Conservation (phyloP, 352 stramenopile genomes). For the Phytophthora citrophthora region DNA sequence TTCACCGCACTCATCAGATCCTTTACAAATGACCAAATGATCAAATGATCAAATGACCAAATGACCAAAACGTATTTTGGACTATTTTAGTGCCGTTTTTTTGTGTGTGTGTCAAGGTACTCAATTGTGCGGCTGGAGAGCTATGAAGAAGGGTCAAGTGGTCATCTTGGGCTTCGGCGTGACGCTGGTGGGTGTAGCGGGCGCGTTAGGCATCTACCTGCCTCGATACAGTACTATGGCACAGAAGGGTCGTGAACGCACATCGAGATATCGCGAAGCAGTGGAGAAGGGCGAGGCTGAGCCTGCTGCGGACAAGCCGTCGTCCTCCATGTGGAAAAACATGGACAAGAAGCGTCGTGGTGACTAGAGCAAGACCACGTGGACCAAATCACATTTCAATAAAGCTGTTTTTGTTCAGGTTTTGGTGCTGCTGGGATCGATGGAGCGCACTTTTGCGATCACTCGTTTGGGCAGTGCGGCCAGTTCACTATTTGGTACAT, state of each 20-base stretch:
- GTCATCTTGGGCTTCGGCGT: conserved; percentile 42
- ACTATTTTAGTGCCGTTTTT: background rate
- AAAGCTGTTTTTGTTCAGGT: background rate
- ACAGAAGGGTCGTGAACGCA: conserved; percentile 45
- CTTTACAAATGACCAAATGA: conserved; percentile 1
- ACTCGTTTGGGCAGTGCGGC: conserved; percentile 45
- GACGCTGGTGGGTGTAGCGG: conserved; percentile 42
- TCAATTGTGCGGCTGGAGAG: background rate
- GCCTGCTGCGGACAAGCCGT: conserved; percentile 9
- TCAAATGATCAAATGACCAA: background rate
- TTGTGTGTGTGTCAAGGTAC: conserved; percentile 5
- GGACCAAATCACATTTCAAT: conserved; percentile 7
- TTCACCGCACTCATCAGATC: conserved; percentile 37
- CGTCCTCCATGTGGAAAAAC: conserved; percentile 61
- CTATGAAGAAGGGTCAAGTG: conserved; percentile 39
- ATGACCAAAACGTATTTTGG: background rate
- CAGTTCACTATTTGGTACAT: conserved; percentile 50
- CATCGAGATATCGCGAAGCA: conserved; percentile 17
- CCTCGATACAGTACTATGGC: conserved; percentile 53
- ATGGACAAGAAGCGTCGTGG: conserved; percentile 44
- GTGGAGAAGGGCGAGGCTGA: conserved; percentile 21
- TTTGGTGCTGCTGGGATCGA: conserved; percentile 26
- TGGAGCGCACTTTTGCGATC: conserved; percentile 50
- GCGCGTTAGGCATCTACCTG: conserved; percentile 45
- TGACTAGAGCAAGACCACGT: conserved; percentile 14